These are phyloP conservation scores for Tetrahymena thermophila DNA, from an alignment of 73 alveolate species.

Conservation along the genomic window DNA sequence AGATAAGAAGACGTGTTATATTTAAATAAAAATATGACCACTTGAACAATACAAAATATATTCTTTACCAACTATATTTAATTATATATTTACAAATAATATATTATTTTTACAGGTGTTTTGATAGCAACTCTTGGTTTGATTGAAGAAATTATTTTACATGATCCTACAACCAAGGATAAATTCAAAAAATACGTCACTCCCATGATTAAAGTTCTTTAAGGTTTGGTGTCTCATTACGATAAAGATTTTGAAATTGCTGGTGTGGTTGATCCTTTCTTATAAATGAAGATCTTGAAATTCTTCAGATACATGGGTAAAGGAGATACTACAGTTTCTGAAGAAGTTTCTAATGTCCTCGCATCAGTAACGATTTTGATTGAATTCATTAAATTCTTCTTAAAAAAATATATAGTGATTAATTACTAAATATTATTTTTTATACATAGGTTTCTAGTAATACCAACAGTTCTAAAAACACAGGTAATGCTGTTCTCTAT, in stretches of 20 bases:
- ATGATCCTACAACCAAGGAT: conserved; percentile 69
- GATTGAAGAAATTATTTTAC: conserved; percentile 71
- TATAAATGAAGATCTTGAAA: conserved; percentile 89
- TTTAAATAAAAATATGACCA: too few species aligned
- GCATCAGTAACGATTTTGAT: conserved; percentile 33
- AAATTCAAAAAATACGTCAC: conserved; percentile 85
- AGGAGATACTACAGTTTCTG: conserved; percentile 84
- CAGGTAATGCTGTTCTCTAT: conserved; percentile 93
- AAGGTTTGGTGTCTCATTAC: conserved; percentile 86
- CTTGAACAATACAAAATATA: not conserved
- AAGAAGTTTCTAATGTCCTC: conserved; percentile 93
- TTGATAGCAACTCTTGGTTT: conserved; percentile 84
- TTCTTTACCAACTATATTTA: too few species aligned
- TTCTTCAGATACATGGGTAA: conserved; percentile 84
- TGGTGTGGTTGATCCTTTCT: conserved; percentile 99
- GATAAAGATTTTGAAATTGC: conserved; percentile 96
- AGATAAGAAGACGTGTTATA: not conserved
- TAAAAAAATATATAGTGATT: too few species aligned
- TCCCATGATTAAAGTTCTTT: conserved; percentile 74
- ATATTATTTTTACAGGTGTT: conserved; percentile 45
- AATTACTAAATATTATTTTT: not conserved
- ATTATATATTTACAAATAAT: not conserved
- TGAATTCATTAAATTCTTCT: too few species aligned
- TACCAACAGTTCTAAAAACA: conserved; percentile 81
- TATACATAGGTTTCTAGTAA: conserved; percentile 85